phyloP scores from a whole-genome alignment of 225 moss, liverwort and hornwort genomes.

The Ulota crispa region DNA sequence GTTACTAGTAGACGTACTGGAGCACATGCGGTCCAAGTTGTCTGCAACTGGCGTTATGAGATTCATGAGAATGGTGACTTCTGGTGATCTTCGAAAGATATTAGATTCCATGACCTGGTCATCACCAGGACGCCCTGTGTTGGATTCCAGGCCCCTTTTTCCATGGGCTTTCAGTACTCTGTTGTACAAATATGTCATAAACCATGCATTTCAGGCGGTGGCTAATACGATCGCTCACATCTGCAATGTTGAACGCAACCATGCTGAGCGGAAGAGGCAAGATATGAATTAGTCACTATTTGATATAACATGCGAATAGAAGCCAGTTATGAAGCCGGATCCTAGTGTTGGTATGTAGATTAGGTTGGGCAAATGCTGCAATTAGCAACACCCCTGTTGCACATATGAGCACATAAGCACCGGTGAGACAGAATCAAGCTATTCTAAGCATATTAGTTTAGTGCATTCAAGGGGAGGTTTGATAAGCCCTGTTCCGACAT shows the following conservation, averaged over 20 bases:
- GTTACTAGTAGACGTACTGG: constrained; percentile 4
- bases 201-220: not conserved
- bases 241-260: not conserved
- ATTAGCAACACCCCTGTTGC: not conserved
- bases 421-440: not conserved
- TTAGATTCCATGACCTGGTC: constrained; percentile 9
- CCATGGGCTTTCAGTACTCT: constrained; percentile 1
- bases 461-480: not conserved
- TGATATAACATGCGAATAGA: not conserved
- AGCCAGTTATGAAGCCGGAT: not conserved
- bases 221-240: not conserved
- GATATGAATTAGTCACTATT: not conserved
- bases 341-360: not conserved
- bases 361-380: not conserved
- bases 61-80: constrained; percentile 32
- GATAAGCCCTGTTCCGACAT: not conserved
- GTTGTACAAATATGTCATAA: not conserved
- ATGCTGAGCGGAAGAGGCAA: not conserved
- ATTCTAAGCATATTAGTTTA: not conserved
- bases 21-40: constrained; percentile 30
- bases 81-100: constrained; percentile 34
- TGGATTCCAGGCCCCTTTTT: not conserved
- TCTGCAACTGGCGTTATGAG: not conserved
- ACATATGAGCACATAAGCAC: not conserved
- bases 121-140: constrained; percentile 9